Conservation (phyloP, 192 early-diverging fungal genomes). For the Coemansia sp. region DNA sequence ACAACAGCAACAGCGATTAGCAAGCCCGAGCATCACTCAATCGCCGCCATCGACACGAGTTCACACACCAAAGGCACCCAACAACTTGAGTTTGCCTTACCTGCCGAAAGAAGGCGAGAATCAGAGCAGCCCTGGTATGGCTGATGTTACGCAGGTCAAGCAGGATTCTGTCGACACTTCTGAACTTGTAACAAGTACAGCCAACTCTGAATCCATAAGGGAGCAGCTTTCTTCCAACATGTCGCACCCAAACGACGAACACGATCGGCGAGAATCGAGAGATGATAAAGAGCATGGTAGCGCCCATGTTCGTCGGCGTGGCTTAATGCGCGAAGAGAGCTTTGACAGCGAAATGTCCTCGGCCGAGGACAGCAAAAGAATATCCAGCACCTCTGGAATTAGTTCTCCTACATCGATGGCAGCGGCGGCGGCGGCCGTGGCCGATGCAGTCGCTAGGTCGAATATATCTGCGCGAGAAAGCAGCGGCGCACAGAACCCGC, state of each 20-base stretch:
- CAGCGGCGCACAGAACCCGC: not conserved
- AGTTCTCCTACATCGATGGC: conserved; percentile 6
- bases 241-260: not conserved
- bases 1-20: not conserved
- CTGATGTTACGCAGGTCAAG: not conserved
- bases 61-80: conserved; percentile 1
- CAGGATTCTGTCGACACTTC: not conserved
- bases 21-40: conserved; percentile 1
- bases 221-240: not conserved
- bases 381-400: not conserved
- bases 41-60: conserved; percentile 8
- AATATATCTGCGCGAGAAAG: not conserved
- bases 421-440: not conserved
- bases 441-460: conserved; percentile 3
- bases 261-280: conserved; percentile 3
- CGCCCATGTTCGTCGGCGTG: not conserved
- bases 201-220: not conserved
- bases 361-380: not conserved
- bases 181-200: not conserved
- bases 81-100: not conserved
- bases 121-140: not conserved
- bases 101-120: not conserved
- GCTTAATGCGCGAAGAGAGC: not conserved
- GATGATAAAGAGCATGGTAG: not conserved
- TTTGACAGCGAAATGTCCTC: conserved; percentile 15